Evolutionary conservation across 108 stramenopile species (phyloP), one percentile per base, ranked within the genome.

Genomic region (Nitzschia palea): DNA sequence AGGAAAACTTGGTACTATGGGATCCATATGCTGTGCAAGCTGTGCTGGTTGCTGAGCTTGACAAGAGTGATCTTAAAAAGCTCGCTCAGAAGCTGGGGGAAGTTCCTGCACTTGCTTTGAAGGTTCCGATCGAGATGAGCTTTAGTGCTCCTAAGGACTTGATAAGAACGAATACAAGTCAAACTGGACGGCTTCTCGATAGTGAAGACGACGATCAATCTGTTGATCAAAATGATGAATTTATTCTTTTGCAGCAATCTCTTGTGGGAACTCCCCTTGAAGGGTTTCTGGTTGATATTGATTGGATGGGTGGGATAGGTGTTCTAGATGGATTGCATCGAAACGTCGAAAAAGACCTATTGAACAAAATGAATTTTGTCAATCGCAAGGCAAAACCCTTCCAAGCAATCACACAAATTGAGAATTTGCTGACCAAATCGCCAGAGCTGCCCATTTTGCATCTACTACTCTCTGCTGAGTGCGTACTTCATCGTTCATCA

Each of bases 1-100:
- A 14, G 12, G 51, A 52, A 22, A 26, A 22, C 2, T 23, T 52
- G 1, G 27, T 52, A 14, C 44, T 44, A 17, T 23, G 1, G 2
- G 51, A 52, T 2, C 51, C 51, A 52, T 52, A 26, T 52, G 20
- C 51, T 25, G 25, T 52, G 12, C 51, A 52, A 52, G 51, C 51
- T 2, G 51, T 52, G 23, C 25, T 23, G 23, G 23, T 22, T 22
- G 51, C 5, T 2, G 27, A 26, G 3, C 27, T 52, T 26, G 23
- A 22, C 2, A 1, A 25, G 23, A 26, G 27, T 14, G 25, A 52
- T 22, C 51, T 52, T 26, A 26, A 52, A 26, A 1, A 14, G 14
- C 25, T 52, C 25, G 17, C 51, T 1, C 20, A 25, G 23, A 22
- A 14, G 14, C 14, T 26, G 2, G 1, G 20, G n/a, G n/a, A n/a